Conservation (phyloP, 352 stramenopile species). For the Globisporangium polare region DNA sequence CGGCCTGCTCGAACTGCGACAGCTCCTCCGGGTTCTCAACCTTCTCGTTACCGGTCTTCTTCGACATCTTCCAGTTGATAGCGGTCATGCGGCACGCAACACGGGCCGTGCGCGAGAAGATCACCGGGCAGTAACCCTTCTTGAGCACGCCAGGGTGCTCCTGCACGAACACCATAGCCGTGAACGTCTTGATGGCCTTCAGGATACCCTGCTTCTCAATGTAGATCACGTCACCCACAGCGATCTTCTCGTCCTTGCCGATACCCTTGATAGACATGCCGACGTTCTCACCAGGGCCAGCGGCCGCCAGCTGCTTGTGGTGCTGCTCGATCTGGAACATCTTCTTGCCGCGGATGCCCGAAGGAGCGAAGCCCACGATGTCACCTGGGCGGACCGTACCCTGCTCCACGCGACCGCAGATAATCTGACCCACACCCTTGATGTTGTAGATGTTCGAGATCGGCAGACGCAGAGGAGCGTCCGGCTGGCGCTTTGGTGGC, state of each 20-base stretch:
- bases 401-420: slow-evolving; percentile 67
- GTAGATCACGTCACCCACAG: slow-evolving; percentile 45
- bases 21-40: slow-evolving; percentile 73
- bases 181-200: slow-evolving; percentile 63
- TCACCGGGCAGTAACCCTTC: slow-evolving; percentile 64
- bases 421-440: slow-evolving; percentile 79
- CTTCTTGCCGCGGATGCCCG: slow-evolving; percentile 56
- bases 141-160: slow-evolving; percentile 79
- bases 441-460: slow-evolving; percentile 86
- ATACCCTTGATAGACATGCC: slow-evolving; percentile 83
- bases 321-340: slow-evolving; percentile 82
- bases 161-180: slow-evolving; percentile 68
- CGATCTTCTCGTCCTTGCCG: slow-evolving; percentile 67
- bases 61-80: slow-evolving; percentile 82
- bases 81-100: slow-evolving; percentile 81
- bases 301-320: slow-evolving; percentile 63
- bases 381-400: slow-evolving; percentile 59
- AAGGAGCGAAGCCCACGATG: slow-evolving; percentile 61
- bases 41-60: slow-evolving; percentile 81
- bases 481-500: slow-evolving; percentile 53
- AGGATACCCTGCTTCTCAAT: slow-evolving; percentile 41
- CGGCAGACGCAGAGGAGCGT: slow-evolving; percentile 56
- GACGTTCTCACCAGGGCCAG: slow-evolving; percentile 70
- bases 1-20: slow-evolving; percentile 70
- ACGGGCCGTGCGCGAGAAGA: slow-evolving; percentile 81